Conservation (phyloP, 371 early-diverging fungal species). For the Lichtheimia ornata region DNA sequence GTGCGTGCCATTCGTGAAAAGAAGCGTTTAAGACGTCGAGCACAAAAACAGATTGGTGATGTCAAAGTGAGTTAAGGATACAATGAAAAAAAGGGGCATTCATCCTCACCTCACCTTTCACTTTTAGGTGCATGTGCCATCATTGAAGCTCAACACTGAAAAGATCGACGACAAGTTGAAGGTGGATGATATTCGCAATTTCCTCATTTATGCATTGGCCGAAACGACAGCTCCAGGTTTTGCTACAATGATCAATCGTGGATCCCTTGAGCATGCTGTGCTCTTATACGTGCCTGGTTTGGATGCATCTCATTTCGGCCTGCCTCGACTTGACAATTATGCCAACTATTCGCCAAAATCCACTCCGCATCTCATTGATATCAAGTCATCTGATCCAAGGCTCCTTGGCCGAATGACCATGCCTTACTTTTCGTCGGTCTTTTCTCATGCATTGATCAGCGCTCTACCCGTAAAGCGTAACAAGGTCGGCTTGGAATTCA, state of each 20-base stretch:
- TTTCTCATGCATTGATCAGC: constrained; percentile 38
- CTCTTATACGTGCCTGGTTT: constrained; percentile 41
- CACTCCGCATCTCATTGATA: constrained; percentile 16
- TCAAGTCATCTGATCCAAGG: constrained; percentile 10
- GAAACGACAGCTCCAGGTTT: constrained; percentile 30
- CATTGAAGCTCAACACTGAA: constrained; percentile 21
- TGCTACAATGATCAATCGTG: constrained; percentile 28
- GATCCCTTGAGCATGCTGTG: constrained; percentile 27
- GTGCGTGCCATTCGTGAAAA: constrained; percentile 11
- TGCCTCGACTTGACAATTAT: constrained; percentile 4
- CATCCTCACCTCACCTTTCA: not conserved
- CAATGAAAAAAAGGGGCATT: not conserved
- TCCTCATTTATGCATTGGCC: constrained; percentile 35
- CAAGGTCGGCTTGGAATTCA: constrained; percentile 28
- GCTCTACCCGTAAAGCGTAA: constrained; percentile 29
- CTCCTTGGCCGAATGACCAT: constrained; percentile 35
- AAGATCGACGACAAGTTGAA: constrained; percentile 18
- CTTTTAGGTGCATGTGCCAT: constrained; percentile 18
- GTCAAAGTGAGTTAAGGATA: constrained; percentile 12
- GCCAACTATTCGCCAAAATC: not conserved
- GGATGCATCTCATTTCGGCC: constrained; percentile 32
- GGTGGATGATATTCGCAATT: constrained; percentile 33
- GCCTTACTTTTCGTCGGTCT: constrained; percentile 30
- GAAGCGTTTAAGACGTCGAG: constrained; percentile 13
- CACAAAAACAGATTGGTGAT: constrained; percentile 17